Evolutionary conservation across 257 asterid species (phyloP), one percentile per base, ranked within the genome.

Genomic region (Nicotiana knightiana): DNA sequence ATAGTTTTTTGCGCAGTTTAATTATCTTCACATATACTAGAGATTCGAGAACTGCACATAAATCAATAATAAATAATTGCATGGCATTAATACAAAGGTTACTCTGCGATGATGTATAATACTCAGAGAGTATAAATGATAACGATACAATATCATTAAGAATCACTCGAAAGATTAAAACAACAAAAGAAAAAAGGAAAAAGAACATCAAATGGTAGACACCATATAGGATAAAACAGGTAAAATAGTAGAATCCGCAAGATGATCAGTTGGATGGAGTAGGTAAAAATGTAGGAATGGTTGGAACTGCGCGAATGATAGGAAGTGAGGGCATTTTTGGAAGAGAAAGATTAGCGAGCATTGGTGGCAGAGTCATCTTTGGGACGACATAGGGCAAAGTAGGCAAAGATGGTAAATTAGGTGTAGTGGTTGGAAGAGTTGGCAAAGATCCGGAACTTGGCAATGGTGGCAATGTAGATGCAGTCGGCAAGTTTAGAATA

Each of bases 251-350:
- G 75, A 11, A 39, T 32, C 33, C 18, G 6, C 17, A n/a, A n/a
- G 77, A 68, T 35, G 10, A 39, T 24, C 28, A 78, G 67, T 78
- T 78, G 66, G 82, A 78, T 78, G 82, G 71, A n/a, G 82, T 71
- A 10, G 58, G 37, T 18, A 71, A 35, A 78, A 78, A 26, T 1
- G 81, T 77, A 37, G 77, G 77, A 4, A 37, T 35, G 0, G 53
- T 9, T 4, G 81, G 67, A 9, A 77, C 55, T 4, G 55, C 0
- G 2, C 67, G 68, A 17, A 77, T 16, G 0, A 12, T 57, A 0
- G 81, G 81, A 43, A 70, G 35, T 43, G 77, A 70, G 1, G 67
- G 48, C 30, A 59, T 30, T 18, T 55, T 76, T 0, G 51, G 66
- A 6, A 37, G 8, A 37, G 43, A 9, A 37, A 37, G 6, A 37